phyloP scores from a whole-genome alignment of 345 rosid species.

The Eucalyptus leucophloia region DNA sequence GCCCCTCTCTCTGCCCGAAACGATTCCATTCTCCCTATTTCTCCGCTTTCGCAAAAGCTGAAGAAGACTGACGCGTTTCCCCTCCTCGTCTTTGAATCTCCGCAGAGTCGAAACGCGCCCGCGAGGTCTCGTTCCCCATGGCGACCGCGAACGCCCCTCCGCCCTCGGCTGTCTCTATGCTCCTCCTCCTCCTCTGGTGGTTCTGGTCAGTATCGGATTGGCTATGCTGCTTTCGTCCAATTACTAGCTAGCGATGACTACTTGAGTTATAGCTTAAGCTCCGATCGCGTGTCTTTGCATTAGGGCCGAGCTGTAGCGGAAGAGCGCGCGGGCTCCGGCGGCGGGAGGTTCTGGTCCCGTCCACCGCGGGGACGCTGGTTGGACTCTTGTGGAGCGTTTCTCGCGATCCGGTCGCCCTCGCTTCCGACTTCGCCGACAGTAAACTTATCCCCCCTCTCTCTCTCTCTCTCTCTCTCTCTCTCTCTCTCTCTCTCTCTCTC shows the following conservation, averaged over 20 bases:
- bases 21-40: neutral
- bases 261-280: neutral
- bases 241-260: neutral
- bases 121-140: neutral
- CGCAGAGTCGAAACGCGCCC: neutral
- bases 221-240: neutral
- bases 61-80: neutral
- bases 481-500: neutral
- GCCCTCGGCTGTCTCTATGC: neutral
- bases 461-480: neutral
- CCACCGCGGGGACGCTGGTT: conserved; percentile 10
- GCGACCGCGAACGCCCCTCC: neutral
- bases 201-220: neutral
- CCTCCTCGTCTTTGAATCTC: neutral
- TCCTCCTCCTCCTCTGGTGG: neutral
- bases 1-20: neutral
- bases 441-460: neutral
- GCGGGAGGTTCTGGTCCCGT: conserved; percentile 32
- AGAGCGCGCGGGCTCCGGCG: conserved; percentile 21
- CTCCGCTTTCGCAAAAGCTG: neutral
- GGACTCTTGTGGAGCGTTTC: neutral
- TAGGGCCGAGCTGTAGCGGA: neutral
- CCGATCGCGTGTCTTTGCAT: neutral
- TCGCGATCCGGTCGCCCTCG: conserved; percentile 18
- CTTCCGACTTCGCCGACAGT: conserved; percentile 86